Conservation (phyloP, 495 filamentous ascomycete genomes). For the Penicillium riverlandense region DNA sequence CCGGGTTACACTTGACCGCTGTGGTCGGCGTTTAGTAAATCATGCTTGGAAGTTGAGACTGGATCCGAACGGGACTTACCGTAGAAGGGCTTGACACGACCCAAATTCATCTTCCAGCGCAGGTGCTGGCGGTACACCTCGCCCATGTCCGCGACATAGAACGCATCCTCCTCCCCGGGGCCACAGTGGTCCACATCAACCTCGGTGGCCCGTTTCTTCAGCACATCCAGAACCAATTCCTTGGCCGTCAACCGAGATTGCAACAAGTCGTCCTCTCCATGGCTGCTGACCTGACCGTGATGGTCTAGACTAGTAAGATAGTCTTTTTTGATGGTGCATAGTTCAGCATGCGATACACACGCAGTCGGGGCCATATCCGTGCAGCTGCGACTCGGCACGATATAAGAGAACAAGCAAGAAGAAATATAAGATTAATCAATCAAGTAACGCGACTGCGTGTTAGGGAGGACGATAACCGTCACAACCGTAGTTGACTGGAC, state of each 20-base stretch:
- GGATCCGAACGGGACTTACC: constrained; percentile 48
- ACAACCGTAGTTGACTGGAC: constrained; percentile 68
- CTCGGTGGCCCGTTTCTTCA: constrained; percentile 71
- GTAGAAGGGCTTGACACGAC: constrained; percentile 92
- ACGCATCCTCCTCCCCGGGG: constrained; percentile 89
- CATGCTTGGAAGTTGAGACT: neutral
- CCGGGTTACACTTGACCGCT: constrained; percentile 99
- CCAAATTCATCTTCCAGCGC: constrained; percentile 92
- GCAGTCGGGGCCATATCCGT: constrained; percentile 71
- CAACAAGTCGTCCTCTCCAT: constrained; percentile 37
- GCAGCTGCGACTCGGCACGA: constrained; percentile 32
- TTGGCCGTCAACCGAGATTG: constrained; percentile 43
- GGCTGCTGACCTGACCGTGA: constrained; percentile 20
- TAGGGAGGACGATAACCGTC: constrained; percentile 90
- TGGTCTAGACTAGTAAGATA: constrained; percentile 18
- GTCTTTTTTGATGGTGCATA: constrained; percentile 35
- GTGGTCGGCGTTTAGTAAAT: constrained; percentile 2
- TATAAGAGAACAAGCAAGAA: constrained; percentile 11
- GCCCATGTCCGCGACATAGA: constrained; percentile 96
- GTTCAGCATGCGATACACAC: constrained; percentile 44
- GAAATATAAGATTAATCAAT: constrained; percentile 6
- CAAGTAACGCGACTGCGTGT: constrained; percentile 37
- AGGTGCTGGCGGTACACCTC: constrained; percentile 98
- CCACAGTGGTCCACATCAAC: constrained; percentile 82
- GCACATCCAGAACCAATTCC: constrained; percentile 64